Conservation (phyloP, 2,329 filamentous ascomycete genomes). For the Onygena corvina region DNA sequence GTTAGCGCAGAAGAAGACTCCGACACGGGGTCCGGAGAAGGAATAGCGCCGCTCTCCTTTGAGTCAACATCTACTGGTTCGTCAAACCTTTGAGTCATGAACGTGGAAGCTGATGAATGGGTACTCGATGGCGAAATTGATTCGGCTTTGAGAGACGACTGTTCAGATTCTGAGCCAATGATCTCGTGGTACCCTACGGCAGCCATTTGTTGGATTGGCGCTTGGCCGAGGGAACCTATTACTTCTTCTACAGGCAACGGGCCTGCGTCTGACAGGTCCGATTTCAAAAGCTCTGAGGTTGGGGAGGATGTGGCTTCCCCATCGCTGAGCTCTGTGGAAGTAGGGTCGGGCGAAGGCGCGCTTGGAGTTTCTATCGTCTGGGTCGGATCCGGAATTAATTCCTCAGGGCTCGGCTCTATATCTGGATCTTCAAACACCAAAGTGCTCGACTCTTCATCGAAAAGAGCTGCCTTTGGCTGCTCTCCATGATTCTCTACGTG, state of each 20-base stretch:
- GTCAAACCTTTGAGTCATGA: background rate
- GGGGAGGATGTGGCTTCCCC: background rate
- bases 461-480: background rate
- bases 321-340: background rate
- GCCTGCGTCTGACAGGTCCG: background rate
- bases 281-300: background rate
- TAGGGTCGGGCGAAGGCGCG: background rate
- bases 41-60: background rate
- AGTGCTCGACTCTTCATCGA: background rate
- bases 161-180: background rate
- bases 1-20: background rate
- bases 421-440: background rate
- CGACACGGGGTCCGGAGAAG: background rate
- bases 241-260: background rate
- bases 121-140: background rate
- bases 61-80: background rate
- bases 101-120: background rate
- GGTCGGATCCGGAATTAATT: background rate
- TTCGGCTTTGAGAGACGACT: background rate
- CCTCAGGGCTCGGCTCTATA: background rate
- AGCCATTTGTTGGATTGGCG: background rate
- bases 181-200: background rate
- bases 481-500: background rate
- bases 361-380: background rate
- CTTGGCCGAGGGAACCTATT: background rate